Evolutionary conservation across 1,139 yeast genomes (phyloP), one percentile per base, ranked within the genome.

Genomic region (Debaryomycetaceae sp.): DNA sequence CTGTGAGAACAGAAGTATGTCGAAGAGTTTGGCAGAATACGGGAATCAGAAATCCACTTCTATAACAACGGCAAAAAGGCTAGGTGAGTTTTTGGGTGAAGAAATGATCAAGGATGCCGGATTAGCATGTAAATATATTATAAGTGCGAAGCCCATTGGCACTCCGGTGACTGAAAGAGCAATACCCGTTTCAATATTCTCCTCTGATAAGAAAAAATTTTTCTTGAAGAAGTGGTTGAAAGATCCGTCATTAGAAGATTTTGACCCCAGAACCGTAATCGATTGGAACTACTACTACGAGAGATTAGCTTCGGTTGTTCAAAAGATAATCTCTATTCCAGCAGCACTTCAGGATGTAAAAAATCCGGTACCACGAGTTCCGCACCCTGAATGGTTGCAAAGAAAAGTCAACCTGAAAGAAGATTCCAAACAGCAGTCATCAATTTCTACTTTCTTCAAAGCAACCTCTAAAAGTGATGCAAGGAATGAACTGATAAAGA

Each of bases 31-130:
- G 54, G 86, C 81, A 11, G 99, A 93, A 59, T 95, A 95, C 57
- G 98, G 84, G 5, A 78, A 76, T 29, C 97, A 90, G 59, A 95
- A 95, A 59, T 89, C 97, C 0, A 90, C 98, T 0, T 89, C 98
- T 0, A 93, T 95, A 52, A 90, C 98, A 1, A 93, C 99, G 1
- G 99, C 99, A 1, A 81, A 77, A 54, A 77, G 99, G 53, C 72
- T 95, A 42, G 97, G 97, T 46, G 98, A 93, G 56, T 93, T 95
- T 59, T 74, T 95, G 53, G 99, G 99, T n/a, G 91, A 86, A 50
- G 97, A 89, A 55, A 93, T 93, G 97, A 95, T 90, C 7, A 90
- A 89, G 56, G 98, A 91, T 66, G 91, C 93, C 45, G 99, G 99
- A 51, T 78, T 95, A 50, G 97, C 96, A 2, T 93, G 97, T 66